Percentiles rank a stretch among this genome's conserved stretches.
Evolutionary conservation across 2,329 filamentous ascomycete genomes (phyloP).

Genomic region (Arachnomyces sp.): DNA sequence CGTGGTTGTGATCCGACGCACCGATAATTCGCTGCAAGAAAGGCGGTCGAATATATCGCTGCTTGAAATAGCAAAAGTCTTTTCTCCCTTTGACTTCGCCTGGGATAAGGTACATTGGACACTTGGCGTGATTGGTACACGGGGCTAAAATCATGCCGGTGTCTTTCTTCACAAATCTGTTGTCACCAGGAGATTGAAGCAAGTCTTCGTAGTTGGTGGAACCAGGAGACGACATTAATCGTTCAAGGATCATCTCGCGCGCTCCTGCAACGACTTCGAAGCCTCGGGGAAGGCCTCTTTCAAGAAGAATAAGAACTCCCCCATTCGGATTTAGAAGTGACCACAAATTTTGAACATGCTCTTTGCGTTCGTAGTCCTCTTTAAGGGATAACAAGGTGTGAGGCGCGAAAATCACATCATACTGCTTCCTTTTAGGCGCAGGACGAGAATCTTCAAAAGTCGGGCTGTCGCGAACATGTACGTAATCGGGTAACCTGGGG

Average conservation of each 20-base stretch:
- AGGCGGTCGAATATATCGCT: slow-evolving; percentile 75
- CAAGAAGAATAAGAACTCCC: slow-evolving; percentile 76
- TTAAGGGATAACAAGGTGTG: slow-evolving; percentile 71
- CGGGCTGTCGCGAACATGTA: slow-evolving; percentile 53
- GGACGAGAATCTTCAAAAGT: slow-evolving; percentile 50
- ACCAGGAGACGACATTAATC: slow-evolving; percentile 59
- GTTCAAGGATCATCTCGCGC: slow-evolving; percentile 67
- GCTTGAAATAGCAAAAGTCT: slow-evolving; percentile 84
- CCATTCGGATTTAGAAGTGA: slow-evolving; percentile 73
- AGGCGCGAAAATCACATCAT: slow-evolving; percentile 83
- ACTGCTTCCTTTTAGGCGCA: slow-evolving; percentile 62
- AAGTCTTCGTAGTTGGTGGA: slow-evolving; percentile 36
- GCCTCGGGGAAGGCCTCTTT: slow-evolving; percentile 84
- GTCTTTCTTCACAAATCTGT: slow-evolving; percentile 39
- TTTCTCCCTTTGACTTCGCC: slow-evolving; percentile 68
- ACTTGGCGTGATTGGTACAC: slow-evolving; percentile 82
- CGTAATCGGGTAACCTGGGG: slow-evolving; percentile 80
- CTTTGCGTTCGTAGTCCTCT: slow-evolving; percentile 68
- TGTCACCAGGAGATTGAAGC: slow-evolving; percentile 22
- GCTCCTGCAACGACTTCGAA: slow-evolving; percentile 89
- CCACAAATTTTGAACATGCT: slow-evolving; percentile 83
- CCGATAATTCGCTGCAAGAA: slow-evolving; percentile 74
- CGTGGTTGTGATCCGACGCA: slow-evolving; percentile 66
- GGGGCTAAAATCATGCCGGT: slow-evolving; percentile 55
- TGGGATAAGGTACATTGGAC: slow-evolving; percentile 75